A percentile compares a stretch with the other conserved stretches of the same genome.
Conservation (phyloP, 352 stramenopile species). For the Phytophthora tentaculata region DNA sequence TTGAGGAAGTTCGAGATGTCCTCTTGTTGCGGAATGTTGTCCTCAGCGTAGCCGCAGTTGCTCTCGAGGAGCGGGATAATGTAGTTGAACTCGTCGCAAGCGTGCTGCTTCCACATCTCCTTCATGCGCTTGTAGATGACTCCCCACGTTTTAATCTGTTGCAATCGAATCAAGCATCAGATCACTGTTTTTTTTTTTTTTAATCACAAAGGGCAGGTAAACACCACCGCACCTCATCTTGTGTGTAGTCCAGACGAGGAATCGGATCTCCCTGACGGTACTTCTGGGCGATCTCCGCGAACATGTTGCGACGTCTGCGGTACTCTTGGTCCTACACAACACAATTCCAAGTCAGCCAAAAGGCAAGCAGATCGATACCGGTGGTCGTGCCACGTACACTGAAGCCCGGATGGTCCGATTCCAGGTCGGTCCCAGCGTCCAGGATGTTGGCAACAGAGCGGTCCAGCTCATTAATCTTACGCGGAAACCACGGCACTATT, state of each 20-base stretch:
- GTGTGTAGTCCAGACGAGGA: constrained; percentile 94
- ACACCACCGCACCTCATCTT: constrained; percentile 84
- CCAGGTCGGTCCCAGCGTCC: constrained; percentile 93
- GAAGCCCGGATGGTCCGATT: constrained; percentile 96
- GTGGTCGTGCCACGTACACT: constrained; percentile 52
- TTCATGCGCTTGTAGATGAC: constrained; percentile 95
- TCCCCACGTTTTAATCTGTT: constrained; percentile 86
- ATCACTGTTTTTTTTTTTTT: background rate
- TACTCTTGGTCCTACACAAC: constrained; percentile 86
- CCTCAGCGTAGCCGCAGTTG: constrained; percentile 93
- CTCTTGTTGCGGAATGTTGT: constrained; percentile 95
- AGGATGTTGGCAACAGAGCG: constrained; percentile 87
- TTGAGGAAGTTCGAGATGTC: constrained; percentile 96
- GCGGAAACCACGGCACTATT: constrained; percentile 84
- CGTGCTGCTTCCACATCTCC: constrained; percentile 93
- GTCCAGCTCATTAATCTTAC: constrained; percentile 86
- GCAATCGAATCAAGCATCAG: background rate
- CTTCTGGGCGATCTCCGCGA: constrained; percentile 89
- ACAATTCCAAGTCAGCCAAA: background rate
- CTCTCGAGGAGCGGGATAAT: constrained; percentile 94
- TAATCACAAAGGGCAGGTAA: too few relatives aligned
- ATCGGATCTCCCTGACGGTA: constrained; percentile 94
- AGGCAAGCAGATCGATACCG: background rate
- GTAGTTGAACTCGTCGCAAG: constrained; percentile 97
- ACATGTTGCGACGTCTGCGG: constrained; percentile 83